Percentiles rank a stretch among this genome's conserved stretches.
Conservation (phyloP, 2,329 filamentous ascomycete genomes). For the Tolypocladium endophyticum region DNA sequence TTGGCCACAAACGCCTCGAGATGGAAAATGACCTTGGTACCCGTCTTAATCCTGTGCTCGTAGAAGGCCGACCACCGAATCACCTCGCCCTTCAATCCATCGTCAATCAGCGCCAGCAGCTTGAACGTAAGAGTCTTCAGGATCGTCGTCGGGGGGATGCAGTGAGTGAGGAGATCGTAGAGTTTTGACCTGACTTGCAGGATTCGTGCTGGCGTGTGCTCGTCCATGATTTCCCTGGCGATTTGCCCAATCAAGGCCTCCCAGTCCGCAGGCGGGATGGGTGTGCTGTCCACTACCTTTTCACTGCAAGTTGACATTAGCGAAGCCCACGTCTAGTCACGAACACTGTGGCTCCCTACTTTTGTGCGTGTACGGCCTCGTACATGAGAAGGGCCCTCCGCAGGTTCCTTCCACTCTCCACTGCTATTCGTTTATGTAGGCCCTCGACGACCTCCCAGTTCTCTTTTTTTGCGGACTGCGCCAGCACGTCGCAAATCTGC, state of each 20-base stretch:
- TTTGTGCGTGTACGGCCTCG: constrained; percentile 92
- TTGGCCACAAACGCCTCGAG: constrained; percentile 97
- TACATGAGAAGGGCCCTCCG: constrained; percentile 90
- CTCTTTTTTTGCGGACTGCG: constrained; percentile 62
- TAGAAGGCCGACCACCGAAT: constrained; percentile 96
- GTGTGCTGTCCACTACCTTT: constrained; percentile 75
- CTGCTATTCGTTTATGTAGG: constrained; percentile 76
- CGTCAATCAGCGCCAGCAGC: constrained; percentile 76
- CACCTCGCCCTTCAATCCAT: constrained; percentile 80
- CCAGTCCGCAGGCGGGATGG: constrained; percentile 93
- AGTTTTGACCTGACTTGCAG: constrained; percentile 82
- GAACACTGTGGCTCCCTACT: constrained; percentile 47
- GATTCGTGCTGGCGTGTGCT: constrained; percentile 83
- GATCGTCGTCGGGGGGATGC: constrained; percentile 89
- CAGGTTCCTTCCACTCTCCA: constrained; percentile 83
- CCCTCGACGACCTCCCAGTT: constrained; percentile 67
- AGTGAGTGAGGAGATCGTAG: constrained; percentile 96
- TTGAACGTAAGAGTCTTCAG: constrained; percentile 94
- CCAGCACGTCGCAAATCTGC: constrained; percentile 75
- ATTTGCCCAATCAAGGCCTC: constrained; percentile 83
- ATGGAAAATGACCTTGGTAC: constrained; percentile 95
- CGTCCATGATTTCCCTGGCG: constrained; percentile 85
- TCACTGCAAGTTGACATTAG: constrained; percentile 50
- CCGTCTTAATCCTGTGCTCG: constrained; percentile 86
- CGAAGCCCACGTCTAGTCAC: background rate